Evolutionary conservation across 2,329 filamentous ascomycete genomes (phyloP).

Genomic region (Lomentospora prolificans): DNA sequence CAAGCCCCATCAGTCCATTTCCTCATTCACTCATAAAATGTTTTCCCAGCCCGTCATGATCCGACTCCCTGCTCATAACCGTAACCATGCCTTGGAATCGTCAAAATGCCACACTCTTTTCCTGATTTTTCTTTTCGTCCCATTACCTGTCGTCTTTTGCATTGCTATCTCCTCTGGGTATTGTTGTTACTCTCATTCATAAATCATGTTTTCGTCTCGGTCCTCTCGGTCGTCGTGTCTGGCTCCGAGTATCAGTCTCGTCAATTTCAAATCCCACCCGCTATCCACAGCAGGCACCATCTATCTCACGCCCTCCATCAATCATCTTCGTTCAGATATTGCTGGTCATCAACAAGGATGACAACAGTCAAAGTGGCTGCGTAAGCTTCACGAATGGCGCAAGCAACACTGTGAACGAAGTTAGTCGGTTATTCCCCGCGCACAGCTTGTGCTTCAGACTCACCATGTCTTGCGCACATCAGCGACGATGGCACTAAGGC

Average conservation of each 20-base stretch:
- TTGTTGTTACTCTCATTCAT: neutral
- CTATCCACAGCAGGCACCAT: neutral
- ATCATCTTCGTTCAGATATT: conserved; percentile 1
- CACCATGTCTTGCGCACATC: conserved; percentile 60
- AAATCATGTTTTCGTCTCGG: no score
- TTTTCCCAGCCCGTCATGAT: neutral
- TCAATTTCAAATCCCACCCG: neutral
- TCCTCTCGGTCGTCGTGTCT: no score
- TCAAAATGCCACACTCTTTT: neutral
- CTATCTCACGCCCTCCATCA: neutral
- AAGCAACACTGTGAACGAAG: conserved; percentile 46
- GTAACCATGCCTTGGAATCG: neutral
- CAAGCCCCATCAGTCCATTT: neutral
- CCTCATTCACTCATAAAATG: neutral
- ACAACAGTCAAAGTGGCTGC: conserved; percentile 64
- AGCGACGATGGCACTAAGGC: conserved; percentile 59
- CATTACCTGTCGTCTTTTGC: neutral
- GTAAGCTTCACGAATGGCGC: conserved; percentile 66
- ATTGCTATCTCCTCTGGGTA: neutral
- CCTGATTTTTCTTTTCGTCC: neutral
- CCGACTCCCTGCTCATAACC: neutral
- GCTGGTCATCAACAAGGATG: conserved; percentile 47
- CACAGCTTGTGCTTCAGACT: conserved; percentile 22
- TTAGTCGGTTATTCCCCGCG: neutral
- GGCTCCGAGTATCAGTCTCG: neutral